Evolutionary conservation across 331 rosid species (phyloP), one percentile per base, ranked within the genome.

Genomic region (Pyrus hybrid): DNA sequence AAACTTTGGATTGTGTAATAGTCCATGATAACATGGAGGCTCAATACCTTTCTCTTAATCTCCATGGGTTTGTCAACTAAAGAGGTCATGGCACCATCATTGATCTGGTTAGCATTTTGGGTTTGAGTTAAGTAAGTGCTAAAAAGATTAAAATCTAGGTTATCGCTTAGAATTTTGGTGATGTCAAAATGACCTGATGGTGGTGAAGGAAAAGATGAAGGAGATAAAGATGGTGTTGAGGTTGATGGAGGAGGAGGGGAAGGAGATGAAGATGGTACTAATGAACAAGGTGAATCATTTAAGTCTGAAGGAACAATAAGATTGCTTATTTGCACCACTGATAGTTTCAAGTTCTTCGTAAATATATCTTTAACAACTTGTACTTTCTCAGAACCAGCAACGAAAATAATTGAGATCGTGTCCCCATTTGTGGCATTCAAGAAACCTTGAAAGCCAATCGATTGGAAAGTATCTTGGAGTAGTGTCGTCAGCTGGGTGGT

Each of bases 401-500:
- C 18, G 6, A 83, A 79, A 16, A 37, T 25, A 57, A 87, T 76
- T 1, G 70, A 47, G 10, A 85, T 80, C 0, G 58, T 47, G 41
- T 14, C 13, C 18, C 37, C 1, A 14, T 20, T 29, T 4, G 78
- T 75, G 72, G 84, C 30, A 6, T 60, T 78, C 26, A 87, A 8
- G 63, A 76, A 74, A 2, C 87, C 86, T 11, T 62, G 51, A 28
- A 28, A 58, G 8, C 69, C 82, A 2, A 73, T 5, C 13, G 83
- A 67, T n/a, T 51, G 80, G 57, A 84, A 83, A 2, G 6, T 43
- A 18, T 79, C 0, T 2, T 81, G 80, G 5, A 68, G 71, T 22
- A 85, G 5, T 2, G 89, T 87, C 76, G 68, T 43, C 4, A 77
- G 29, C 8, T 60, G n/a, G 64, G 8, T 30, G 47, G 57, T 51